Evolutionary conservation across 108 stramenopile species (phyloP), one percentile per base, ranked within the genome.

Genomic region (Conticribra weissflogii): DNA sequence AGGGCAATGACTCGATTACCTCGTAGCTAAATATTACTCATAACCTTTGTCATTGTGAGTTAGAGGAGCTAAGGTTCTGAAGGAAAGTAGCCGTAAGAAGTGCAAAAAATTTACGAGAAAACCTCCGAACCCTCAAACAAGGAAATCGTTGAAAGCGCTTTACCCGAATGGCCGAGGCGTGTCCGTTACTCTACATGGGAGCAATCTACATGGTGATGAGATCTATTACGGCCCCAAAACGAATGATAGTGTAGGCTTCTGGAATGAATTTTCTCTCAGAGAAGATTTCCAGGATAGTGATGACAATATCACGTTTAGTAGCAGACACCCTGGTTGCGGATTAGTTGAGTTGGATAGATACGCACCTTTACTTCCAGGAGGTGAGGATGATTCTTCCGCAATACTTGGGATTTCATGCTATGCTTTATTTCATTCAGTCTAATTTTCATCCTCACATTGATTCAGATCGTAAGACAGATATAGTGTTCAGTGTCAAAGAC

Each of bases 271-370:
- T 48, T 50, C 21, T 5, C 29, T 29, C 14, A 29, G 16, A 50
- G 63, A 81, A 51, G 79, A 81, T 33, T 81, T 76, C 32, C 58
- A 49, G 22, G 74, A 81, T 17, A 22, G 48, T 24, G 52, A 65
- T 12, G 53, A 68, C 59, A 74, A 74, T 21, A 74, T 74, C 23
- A 61, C 73, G 18, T 79, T 79, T 44, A 74, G 78, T 32, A 79
- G 78, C 47, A 74, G 62, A 15, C 68, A 74, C 48, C 62, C 32
- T 14, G 79, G 69, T 17, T 81, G 74, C 45, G 79, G 52, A 22
- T 18, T 81, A 5, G 46, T 81, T 8, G 74, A 81, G 45, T 62
- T 81, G 3, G 74, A 76, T 46, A 29, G 74, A n/a, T 81, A 81
- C 32, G 74, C 69, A 25, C 74, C 78, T 3, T 16, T 79, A 16